These are phyloP conservation scores for Chimonanthus praecox DNA, from an alignment of 164 flowering plant species.

Conservation along the genomic window DNA sequence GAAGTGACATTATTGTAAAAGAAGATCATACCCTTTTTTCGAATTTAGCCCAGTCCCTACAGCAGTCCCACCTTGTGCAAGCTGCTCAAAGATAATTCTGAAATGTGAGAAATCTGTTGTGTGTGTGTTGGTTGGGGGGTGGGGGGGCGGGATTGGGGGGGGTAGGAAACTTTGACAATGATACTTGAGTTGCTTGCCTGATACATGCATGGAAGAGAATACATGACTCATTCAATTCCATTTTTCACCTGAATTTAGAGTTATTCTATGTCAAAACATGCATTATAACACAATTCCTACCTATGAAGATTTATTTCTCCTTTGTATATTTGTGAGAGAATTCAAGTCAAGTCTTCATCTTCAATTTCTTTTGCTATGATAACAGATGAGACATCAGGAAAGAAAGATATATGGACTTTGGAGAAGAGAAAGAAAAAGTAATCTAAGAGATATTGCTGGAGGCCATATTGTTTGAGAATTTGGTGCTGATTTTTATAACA, in stretches of 20 bases:
- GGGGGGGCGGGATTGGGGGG: neutral
- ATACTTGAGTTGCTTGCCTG: conserved; percentile 45
- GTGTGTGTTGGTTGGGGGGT: too few species aligned
- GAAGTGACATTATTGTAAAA: neutral
- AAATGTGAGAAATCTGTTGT: conserved; percentile 14
- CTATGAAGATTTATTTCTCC: neutral
- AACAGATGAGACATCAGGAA: too few species aligned
- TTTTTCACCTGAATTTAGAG: conserved; percentile 65
- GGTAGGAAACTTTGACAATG: neutral
- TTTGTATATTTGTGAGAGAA: neutral
- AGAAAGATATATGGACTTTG: too few species aligned
- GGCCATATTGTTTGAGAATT: too few species aligned
- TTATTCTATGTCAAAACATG: neutral
- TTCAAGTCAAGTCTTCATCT: too few species aligned
- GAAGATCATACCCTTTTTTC: conserved; percentile 72
- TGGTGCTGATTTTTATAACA: too few species aligned
- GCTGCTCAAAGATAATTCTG: conserved; percentile 41
- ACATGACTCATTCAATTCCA: conserved; percentile 70
- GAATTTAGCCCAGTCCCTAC: conserved; percentile 98
- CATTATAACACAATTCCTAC: neutral
- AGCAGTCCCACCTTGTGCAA: conserved; percentile 99
- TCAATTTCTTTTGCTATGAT: too few species aligned
- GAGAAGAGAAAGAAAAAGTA: too few species aligned
- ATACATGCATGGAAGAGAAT: conserved; percentile 86
- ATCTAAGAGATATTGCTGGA: too few species aligned